phyloP scores from a whole-genome alignment of 352 stramenopile genomes.

The Globisporangium orthogonon region DNA sequence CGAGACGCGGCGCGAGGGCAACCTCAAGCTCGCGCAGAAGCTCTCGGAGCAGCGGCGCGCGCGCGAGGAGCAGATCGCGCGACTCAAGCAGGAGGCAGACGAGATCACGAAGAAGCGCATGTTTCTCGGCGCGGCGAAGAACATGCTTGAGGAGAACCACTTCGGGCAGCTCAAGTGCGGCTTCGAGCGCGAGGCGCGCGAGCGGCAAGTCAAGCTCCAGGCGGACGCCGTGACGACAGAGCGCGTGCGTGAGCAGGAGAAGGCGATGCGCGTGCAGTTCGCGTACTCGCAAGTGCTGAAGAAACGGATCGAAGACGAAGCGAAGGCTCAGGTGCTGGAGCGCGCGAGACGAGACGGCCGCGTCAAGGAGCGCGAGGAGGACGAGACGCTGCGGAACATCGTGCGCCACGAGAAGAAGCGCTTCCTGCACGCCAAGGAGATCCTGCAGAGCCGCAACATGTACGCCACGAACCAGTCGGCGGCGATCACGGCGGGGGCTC shows the following conservation, averaged over 20 bases:
- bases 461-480: conserved; percentile 56
- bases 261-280: conserved; percentile 40
- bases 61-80: conserved; percentile 40
- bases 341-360: conserved; percentile 31
- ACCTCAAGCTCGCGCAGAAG: conserved; percentile 71
- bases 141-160: conserved; percentile 75
- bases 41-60: conserved; percentile 46
- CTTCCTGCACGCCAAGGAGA: conserved; percentile 43
- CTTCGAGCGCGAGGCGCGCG: conserved; percentile 44
- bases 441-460: conserved; percentile 54
- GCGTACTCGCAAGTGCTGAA: conserved; percentile 5
- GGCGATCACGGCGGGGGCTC: conserved; percentile 25
- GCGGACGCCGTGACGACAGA: conserved; percentile 34
- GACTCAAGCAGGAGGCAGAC: conserved; percentile 48
- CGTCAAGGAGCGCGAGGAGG: conserved; percentile 37
- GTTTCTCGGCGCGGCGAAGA: conserved; percentile 85
- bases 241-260: conserved; percentile 26
- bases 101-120: conserved; percentile 67
- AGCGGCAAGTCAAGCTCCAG: conserved; percentile 46
- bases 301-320: conserved; percentile 23
- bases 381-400: conserved; percentile 48
- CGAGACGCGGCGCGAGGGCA: conserved; percentile 47
- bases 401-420: conserved; percentile 61
- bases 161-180: conserved; percentile 59
- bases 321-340: conserved; percentile 19